Percentiles rank a stretch among this genome's conserved stretches.
Conservation (phyloP, 2,329 filamentous ascomycete species). For the Aspergillus alliaceus region DNA sequence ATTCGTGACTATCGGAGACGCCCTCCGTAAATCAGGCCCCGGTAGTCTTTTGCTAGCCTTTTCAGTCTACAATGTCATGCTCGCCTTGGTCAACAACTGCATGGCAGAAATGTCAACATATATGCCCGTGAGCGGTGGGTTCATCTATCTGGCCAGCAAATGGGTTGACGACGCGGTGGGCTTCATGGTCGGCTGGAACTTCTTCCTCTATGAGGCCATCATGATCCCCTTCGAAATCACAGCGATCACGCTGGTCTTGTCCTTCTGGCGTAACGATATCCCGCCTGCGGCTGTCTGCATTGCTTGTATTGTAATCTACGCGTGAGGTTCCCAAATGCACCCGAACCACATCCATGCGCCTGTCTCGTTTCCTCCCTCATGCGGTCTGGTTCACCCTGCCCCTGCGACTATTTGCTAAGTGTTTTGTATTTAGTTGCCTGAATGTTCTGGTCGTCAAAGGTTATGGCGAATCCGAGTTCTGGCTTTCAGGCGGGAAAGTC, state of each 20-base stretch:
- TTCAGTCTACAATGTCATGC: constrained; percentile 27
- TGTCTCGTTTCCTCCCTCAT: background rate
- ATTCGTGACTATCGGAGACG: constrained; percentile 41
- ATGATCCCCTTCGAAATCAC: constrained; percentile 45
- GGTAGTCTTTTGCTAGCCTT: constrained; percentile 41
- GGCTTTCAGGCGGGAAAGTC: constrained; percentile 59
- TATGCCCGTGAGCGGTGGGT: constrained; percentile 43
- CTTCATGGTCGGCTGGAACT: constrained; percentile 50
- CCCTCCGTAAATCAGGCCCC: constrained; percentile 39
- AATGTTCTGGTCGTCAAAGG: constrained; percentile 69
- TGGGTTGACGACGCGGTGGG: constrained; percentile 49
- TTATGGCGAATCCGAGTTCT: constrained; percentile 64
- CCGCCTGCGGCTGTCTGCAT: constrained; percentile 37
- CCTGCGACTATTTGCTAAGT: background rate
- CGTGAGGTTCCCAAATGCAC: constrained; percentile 16
- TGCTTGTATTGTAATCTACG: constrained; percentile 27
- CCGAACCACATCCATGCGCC: background rate
- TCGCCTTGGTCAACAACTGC: constrained; percentile 40
- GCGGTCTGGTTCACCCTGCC: background rate
- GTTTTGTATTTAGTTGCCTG: constrained; percentile 46
- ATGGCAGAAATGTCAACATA: constrained; percentile 48
- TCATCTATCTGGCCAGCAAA: constrained; percentile 42
- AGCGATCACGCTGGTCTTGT: constrained; percentile 42
- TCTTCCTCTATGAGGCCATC: constrained; percentile 46
- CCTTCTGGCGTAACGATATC: constrained; percentile 41